Evolutionary conservation across 768 basidiomycete species (phyloP).

Genomic region (Mycena albidolilacea): DNA sequence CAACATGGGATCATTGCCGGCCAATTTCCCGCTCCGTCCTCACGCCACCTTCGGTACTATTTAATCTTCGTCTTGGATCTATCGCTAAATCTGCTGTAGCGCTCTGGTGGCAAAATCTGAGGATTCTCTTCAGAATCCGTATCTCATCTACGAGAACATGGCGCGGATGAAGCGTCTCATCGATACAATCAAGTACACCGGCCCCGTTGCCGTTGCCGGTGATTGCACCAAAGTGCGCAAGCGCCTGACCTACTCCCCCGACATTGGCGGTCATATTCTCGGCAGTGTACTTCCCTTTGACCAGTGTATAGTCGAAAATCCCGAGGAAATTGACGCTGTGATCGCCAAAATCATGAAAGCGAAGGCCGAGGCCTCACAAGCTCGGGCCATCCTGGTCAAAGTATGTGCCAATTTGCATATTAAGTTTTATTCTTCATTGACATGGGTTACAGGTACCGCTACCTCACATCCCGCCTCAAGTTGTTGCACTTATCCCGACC

Average conservation of each 20-base stretch:
- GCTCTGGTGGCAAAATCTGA: conserved; percentile 42
- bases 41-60: conserved; percentile 1
- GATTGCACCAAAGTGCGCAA: conserved; percentile 49
- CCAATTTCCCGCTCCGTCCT: neutral
- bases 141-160: conserved; percentile 46
- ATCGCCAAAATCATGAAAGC: conserved; percentile 38
- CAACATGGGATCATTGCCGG: neutral
- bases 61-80: no score
- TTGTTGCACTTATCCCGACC: conserved; percentile 45
- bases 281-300: conserved; percentile 42
- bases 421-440: neutral
- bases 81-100: no score
- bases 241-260: conserved; percentile 44
- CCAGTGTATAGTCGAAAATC: conserved; percentile 42
- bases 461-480: conserved; percentile 41
- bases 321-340: conserved; percentile 44
- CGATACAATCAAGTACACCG: conserved; percentile 38
- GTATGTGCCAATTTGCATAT: conserved; percentile 44
- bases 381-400: conserved; percentile 45
- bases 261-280: conserved; percentile 43
- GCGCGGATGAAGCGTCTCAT: conserved; percentile 45
- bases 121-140: conserved; percentile 44
- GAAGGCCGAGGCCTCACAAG: conserved; percentile 45
- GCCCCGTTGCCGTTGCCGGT: conserved; percentile 44
- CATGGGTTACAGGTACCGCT: conserved; percentile 39